Base-by-base conservation (phyloP, 2,329 filamentous ascomycete genomes). In the Colletotrichum trifolii region DNA sequence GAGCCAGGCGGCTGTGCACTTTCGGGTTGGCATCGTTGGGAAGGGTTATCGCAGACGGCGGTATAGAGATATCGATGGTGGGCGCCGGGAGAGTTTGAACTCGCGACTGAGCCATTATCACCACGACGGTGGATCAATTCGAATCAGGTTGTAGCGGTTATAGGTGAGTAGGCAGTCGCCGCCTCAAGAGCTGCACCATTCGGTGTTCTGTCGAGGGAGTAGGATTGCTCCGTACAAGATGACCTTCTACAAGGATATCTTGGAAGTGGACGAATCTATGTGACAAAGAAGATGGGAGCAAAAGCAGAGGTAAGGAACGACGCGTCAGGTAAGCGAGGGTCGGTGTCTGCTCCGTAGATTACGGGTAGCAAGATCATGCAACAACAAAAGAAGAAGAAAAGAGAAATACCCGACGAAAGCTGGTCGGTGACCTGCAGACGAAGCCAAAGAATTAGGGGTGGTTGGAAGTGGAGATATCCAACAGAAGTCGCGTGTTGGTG, bases 1-100 rank as follows among this genome's bases (percentile, higher is more conserved):
- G 74, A 34, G 81, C 82, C 34, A 87, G 77, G 70, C 86, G 83
- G 60, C 68, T 75, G 62, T 71, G 75, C 35, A 78, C 46, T n/a
- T 74, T 74, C 47, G 72, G 45, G 42, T 63, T 72, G 13, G 74
- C 65, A 15, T 72, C 70, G 39, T 66, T 65, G 12, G 70, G 71
- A 10, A 70, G 67, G 33, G 45, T 65, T 34, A 53, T 59, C 33
- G 54, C 59, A n/a, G 48, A 57, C 11, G 57, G 60, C n/a, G 72
- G 71, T 10, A 74, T 69, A 13, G 73, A 46, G 54, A 73, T 70
- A 49, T 45, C 54, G 38, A 54, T 50, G 47, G 34, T 58, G 39
- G 56, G 60, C 34, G 56, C 54, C 9, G 64, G 40, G 35, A 67
- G 67, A 43, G 65, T 57, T 42, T 66, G 67, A 11, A 55, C 33